These are phyloP conservation scores for Kodamaea arcana DNA, from an alignment of 1,139 yeast genomes.

Conservation along the genomic window DNA sequence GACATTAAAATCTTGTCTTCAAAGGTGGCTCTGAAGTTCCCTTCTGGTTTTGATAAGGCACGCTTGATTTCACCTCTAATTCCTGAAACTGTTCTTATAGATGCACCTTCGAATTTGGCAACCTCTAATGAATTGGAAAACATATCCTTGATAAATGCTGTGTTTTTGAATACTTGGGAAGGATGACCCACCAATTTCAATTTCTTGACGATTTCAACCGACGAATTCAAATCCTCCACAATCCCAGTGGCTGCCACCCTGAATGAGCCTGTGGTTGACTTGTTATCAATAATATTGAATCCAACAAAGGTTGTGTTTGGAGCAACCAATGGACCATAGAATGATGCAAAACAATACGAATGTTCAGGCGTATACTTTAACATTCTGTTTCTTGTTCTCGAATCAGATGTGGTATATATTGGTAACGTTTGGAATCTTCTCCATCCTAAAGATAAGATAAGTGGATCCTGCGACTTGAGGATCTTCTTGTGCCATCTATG, in stretches of 20 bases:
- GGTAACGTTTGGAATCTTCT: conserved; percentile 97
- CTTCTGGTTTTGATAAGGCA: conserved; percentile 91
- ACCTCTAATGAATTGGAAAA: conserved; percentile 88
- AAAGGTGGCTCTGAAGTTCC: conserved; percentile 96
- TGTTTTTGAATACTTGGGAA: conserved; percentile 86
- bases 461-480: conserved; percentile 91
- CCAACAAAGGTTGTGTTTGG: conserved; percentile 98
- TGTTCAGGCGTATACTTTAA: conserved; percentile 98
- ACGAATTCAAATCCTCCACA: conserved; percentile 86
- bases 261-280: conserved; percentile 83
- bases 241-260: conserved; percentile 98
- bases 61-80: conserved; percentile 96
- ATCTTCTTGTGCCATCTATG: conserved; percentile 99
- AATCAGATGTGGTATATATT: conserved; percentile 91
- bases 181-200: conserved; percentile 94
- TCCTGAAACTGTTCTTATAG: conserved; percentile 93
- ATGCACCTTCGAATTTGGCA: conserved; percentile 97
- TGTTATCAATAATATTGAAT: conserved; percentile 79
- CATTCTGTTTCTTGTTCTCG: conserved; percentile 97
- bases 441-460: conserved; percentile 94
- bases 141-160: conserved; percentile 97
- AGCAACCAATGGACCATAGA: conserved; percentile 95
- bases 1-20: conserved; percentile 92
- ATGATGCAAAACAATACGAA: conserved; percentile 92
- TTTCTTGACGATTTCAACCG: conserved; percentile 91